These are phyloP conservation scores for Hypoxylon subgilvum DNA, from an alignment of 495 filamentous ascomycete species.

Conservation along the genomic window DNA sequence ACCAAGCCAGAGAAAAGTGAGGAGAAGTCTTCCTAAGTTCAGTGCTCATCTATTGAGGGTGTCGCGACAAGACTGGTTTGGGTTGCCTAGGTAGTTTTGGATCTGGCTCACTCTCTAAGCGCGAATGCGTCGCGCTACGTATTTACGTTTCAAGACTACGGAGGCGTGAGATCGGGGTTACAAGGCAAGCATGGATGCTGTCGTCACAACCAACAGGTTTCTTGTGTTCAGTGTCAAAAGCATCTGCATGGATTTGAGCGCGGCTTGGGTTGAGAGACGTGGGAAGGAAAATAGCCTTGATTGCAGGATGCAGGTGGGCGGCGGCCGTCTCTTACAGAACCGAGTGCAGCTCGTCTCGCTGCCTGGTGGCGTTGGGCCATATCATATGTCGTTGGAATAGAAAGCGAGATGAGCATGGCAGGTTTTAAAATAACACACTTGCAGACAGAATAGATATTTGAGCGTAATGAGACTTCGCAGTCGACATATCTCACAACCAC, in stretches of 20 bases:
- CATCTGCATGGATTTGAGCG: constrained; percentile 17
- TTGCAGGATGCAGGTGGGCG: background rate
- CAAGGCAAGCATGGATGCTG: background rate
- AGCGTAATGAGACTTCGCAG: constrained; percentile 1
- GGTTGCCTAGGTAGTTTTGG: background rate
- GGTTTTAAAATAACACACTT: background rate
- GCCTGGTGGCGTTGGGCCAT: constrained; percentile 4
- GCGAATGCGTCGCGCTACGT: background rate
- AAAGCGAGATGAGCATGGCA: constrained; percentile 19
- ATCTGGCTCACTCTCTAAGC: background rate
- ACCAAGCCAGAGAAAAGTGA: constrained; percentile 30
- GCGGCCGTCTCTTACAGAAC: background rate
- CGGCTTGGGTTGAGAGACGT: constrained; percentile 1
- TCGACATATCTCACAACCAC: background rate
- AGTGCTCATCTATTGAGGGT: background rate
- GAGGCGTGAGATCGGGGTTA: background rate
- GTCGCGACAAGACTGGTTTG: background rate
- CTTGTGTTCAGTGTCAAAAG: constrained; percentile 17
- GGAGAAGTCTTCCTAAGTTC: constrained; percentile 25
- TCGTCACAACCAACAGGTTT: constrained; percentile 10
- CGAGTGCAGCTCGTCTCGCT: background rate
- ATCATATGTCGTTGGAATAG: constrained; percentile 18
- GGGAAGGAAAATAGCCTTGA: background rate
- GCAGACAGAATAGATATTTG: too few species aligned
- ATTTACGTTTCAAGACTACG: background rate